phyloP scores from a whole-genome alignment of 306 rosid genomes.

The Rubus idaeus region DNA sequence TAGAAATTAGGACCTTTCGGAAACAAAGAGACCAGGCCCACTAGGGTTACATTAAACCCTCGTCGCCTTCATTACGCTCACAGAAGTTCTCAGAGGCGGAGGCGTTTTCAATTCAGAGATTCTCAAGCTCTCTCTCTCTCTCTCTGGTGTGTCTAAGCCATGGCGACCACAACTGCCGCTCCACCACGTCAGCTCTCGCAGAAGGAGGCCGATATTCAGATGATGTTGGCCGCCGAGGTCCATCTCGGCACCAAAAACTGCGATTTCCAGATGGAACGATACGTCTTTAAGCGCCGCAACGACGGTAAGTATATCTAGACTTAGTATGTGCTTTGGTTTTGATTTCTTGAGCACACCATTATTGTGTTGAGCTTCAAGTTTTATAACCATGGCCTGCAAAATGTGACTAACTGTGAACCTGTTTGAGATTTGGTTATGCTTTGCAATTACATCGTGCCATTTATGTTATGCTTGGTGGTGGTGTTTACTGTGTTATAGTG shows the following conservation, averaged over 20 bases:
- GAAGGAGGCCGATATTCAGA: conserved; percentile 79
- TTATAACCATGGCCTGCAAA: too few species aligned
- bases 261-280: conserved; percentile 87
- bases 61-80: neutral
- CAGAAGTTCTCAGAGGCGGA: neutral
- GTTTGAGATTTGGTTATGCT: too few species aligned
- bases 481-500: too few species aligned
- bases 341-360: too few species aligned
- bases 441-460: too few species aligned
- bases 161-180: conserved; percentile 50
- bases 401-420: too few species aligned
- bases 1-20: too few species aligned
- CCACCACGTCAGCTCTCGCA: conserved; percentile 67
- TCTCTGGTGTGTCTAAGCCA: conserved; percentile 15
- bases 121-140: neutral
- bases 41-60: neutral
- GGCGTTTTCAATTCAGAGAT: neutral
- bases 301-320: conserved; percentile 48
- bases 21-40: neutral
- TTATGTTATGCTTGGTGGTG: too few species aligned
- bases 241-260: conserved; percentile 90
- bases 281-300: conserved; percentile 82
- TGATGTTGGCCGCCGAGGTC: conserved; percentile 86
- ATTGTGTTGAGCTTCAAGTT: too few species aligned
- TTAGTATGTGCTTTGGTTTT: neutral